phyloP scores from a whole-genome alignment of 768 basidiomycete genomes.

The Mycena rebaudengoi region DNA sequence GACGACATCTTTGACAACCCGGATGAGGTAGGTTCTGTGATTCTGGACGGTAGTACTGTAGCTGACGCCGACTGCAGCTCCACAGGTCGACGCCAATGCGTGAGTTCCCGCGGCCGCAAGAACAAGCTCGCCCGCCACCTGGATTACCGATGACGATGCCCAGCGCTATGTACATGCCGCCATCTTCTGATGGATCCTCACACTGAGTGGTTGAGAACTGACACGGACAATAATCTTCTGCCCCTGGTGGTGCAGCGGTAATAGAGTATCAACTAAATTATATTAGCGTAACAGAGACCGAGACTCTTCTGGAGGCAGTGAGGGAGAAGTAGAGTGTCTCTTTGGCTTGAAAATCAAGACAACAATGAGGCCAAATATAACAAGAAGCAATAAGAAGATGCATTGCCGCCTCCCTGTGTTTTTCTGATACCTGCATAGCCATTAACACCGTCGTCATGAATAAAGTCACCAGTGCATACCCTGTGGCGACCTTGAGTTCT shows the following conservation, averaged over 20 bases:
- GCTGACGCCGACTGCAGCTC: slow-evolving; percentile 30
- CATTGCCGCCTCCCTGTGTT: slow-evolving; percentile 93
- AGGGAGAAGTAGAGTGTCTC: slow-evolving; percentile 45
- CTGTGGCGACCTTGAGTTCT: slow-evolving; percentile 84
- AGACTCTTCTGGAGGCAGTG: background rate
- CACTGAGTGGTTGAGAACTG: slow-evolving; percentile 12
- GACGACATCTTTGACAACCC: slow-evolving; percentile 57
- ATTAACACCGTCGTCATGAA: slow-evolving; percentile 1
- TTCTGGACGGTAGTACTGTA: background rate
- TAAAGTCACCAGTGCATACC: slow-evolving; percentile 54
- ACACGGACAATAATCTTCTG: background rate
- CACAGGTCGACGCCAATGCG: slow-evolving; percentile 44
- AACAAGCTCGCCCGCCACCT: slow-evolving; percentile 31
- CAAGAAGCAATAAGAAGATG: slow-evolving; percentile 89
- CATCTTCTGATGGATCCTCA: slow-evolving; percentile 20
- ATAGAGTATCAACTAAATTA: slow-evolving; percentile 11
- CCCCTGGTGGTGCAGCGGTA: slow-evolving; percentile 2
- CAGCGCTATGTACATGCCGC: background rate
- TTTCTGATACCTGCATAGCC: slow-evolving; percentile 79
- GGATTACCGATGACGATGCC: slow-evolving; percentile 13
- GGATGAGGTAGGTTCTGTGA: slow-evolving; percentile 34
- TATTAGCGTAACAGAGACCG: slow-evolving; percentile 14
- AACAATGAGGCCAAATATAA: slow-evolving; percentile 88
- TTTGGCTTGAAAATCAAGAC: slow-evolving; percentile 94
- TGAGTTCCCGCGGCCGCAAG: no score